Evolutionary conservation across 116 monocot genomes (phyloP).

Genomic region (Dioscorea cayenensis): DNA sequence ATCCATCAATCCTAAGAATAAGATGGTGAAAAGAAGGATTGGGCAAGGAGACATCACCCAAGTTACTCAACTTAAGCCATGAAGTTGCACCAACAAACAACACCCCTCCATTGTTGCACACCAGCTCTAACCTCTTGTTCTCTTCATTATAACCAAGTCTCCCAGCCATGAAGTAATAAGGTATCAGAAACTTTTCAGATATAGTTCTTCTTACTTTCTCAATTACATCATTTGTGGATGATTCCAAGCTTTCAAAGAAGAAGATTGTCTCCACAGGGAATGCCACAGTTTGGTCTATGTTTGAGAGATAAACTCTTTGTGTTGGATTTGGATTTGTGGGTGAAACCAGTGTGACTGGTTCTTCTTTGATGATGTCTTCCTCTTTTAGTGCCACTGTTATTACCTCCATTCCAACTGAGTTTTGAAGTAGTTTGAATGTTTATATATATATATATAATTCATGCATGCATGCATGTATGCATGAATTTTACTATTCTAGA

Average conservation of each 20-base stretch:
- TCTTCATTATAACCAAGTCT: slow-evolving; percentile 34
- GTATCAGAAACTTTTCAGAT: slow-evolving; percentile 39
- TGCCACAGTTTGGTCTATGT: slow-evolving; percentile 82
- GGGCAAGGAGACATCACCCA: slow-evolving; percentile 57
- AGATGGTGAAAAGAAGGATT: slow-evolving; percentile 69
- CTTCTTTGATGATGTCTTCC: slow-evolving; percentile 32
- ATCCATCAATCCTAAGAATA: slow-evolving; percentile 25
- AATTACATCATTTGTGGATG: slow-evolving; percentile 11
- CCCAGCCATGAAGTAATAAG: slow-evolving; percentile 88
- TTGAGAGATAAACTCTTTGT: slow-evolving; percentile 55
- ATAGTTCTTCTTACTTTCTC: slow-evolving; percentile 41
- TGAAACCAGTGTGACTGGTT: slow-evolving; percentile 30
- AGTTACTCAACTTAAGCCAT: slow-evolving; percentile 29
- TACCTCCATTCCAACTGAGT: not conserved
- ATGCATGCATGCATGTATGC: no score
- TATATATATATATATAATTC: no score
- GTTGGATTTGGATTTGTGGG: slow-evolving; percentile 34
- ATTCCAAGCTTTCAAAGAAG: slow-evolving; percentile 37
- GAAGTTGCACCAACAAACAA: slow-evolving; percentile 45
- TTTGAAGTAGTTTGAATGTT: no score
- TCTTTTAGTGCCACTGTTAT: slow-evolving; percentile 4
- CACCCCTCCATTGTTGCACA: slow-evolving; percentile 76
- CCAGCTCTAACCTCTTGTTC: slow-evolving; percentile 53
- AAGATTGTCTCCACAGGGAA: slow-evolving; percentile 80
- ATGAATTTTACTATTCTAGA: no score